These are phyloP conservation scores for Coemansia sp. DNA, from an alignment of 192 early-diverging fungal genomes.

Conservation along the genomic window DNA sequence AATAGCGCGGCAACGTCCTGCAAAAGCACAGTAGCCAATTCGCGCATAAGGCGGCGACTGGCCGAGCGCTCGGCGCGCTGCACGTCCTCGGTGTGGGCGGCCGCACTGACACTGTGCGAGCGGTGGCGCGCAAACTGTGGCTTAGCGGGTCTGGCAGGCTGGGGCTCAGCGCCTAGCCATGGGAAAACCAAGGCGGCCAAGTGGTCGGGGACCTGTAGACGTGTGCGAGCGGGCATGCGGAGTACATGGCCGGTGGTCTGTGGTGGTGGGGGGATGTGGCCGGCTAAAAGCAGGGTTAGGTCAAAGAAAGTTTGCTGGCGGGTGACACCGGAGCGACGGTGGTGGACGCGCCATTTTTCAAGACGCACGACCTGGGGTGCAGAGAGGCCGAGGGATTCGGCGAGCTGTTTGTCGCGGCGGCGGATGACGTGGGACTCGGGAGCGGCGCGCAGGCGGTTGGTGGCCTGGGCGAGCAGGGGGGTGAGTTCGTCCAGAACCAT, in stretches of 20 bases:
- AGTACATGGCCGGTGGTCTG: slow-evolving; percentile 26
- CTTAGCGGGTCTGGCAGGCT: slow-evolving; percentile 1
- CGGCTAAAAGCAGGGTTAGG: slow-evolving; percentile 43
- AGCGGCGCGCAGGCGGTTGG: slow-evolving; percentile 11
- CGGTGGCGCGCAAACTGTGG: slow-evolving; percentile 33
- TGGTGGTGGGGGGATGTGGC: slow-evolving; percentile 41
- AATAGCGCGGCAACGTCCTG: slow-evolving; percentile 47
- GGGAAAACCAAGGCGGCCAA: slow-evolving; percentile 46
- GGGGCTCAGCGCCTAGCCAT: slow-evolving; percentile 30
- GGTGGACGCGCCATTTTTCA: slow-evolving; percentile 51
- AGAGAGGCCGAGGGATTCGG: slow-evolving; percentile 42
- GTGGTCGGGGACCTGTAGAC: slow-evolving; percentile 50
- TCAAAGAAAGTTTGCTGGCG: slow-evolving; percentile 52
- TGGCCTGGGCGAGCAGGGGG: slow-evolving; percentile 34
- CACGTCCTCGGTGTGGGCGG: slow-evolving; percentile 39
- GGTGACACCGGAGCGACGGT: slow-evolving; percentile 44
- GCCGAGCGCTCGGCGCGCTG: slow-evolving; percentile 44
- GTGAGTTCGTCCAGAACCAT: slow-evolving; percentile 46
- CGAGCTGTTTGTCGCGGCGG: slow-evolving; percentile 46
- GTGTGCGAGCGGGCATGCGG: slow-evolving; percentile 40
- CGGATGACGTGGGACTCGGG: slow-evolving; percentile 40
- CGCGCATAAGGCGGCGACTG: slow-evolving; percentile 46
- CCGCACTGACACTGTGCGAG: slow-evolving; percentile 47
- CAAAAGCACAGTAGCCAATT: slow-evolving; percentile 44
- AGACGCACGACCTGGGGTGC: slow-evolving; percentile 48